These are phyloP conservation scores for Xylaria hypoxylon DNA, from an alignment of 2,329 filamentous ascomycete genomes.

Conservation along the genomic window DNA sequence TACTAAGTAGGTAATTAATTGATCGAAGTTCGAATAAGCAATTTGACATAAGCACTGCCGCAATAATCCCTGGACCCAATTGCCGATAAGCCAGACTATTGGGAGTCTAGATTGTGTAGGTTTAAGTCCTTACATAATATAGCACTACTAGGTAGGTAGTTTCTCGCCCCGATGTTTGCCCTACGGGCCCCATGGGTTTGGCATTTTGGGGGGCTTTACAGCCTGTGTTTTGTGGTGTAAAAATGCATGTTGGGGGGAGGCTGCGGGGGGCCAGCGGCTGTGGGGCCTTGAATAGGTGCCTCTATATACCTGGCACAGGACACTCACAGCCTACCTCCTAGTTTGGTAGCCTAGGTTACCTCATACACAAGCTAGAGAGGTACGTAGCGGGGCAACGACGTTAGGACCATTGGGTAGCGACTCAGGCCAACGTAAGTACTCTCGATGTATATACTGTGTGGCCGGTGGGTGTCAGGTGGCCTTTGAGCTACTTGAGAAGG, in stretches of 20 bases:
- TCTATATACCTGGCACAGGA: too few species aligned
- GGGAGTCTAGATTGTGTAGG: background rate
- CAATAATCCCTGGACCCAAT: background rate
- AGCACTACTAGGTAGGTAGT: too few species aligned
- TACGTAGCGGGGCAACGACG: slow-evolving; percentile 13
- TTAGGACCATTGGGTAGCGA: slow-evolving; percentile 25
- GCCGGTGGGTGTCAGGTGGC: background rate
- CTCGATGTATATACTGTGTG: background rate
- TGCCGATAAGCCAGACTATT: background rate
- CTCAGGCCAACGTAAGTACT: slow-evolving; percentile 17
- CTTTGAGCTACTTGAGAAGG: background rate
- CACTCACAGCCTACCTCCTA: too few species aligned
- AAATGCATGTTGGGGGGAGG: too few species aligned
- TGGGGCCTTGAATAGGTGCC: too few species aligned
- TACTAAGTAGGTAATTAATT: background rate
- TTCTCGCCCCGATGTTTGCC: too few species aligned
- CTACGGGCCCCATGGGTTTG: background rate
- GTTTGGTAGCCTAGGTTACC: too few species aligned
- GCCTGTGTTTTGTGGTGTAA: background rate
- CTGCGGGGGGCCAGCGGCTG: too few species aligned
- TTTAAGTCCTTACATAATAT: slow-evolving; percentile 12
- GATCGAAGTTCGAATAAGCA: background rate
- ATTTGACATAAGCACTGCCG: background rate
- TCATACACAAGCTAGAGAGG: too few species aligned
- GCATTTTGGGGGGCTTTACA: background rate